A percentile compares a stretch with the other conserved stretches of the same genome.
Evolutionary conservation across 2,329 filamentous ascomycete species (phyloP).

Genomic region (Beauveria caledonica): DNA sequence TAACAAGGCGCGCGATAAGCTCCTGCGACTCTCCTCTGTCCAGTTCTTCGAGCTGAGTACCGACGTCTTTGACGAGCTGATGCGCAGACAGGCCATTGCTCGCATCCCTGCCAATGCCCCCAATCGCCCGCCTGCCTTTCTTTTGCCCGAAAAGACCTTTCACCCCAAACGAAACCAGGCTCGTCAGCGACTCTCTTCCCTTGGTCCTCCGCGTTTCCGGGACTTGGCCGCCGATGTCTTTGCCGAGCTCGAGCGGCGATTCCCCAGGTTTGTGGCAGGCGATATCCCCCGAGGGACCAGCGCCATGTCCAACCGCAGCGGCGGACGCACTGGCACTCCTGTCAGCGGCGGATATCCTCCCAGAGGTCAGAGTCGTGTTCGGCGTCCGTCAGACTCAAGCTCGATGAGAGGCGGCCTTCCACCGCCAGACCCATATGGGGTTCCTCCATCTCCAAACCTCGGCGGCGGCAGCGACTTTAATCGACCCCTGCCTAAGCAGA

Average conservation of each 20-base stretch:
- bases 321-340: constrained; percentile 54
- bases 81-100: constrained; percentile 69
- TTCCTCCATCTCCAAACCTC: constrained; percentile 52
- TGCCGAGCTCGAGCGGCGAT: constrained; percentile 84
- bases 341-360: constrained; percentile 48
- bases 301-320: constrained; percentile 52
- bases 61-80: constrained; percentile 91
- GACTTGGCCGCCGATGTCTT: constrained; percentile 95
- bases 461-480: constrained; percentile 59
- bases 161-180: constrained; percentile 97
- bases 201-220: constrained; percentile 78
- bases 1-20: constrained; percentile 89
- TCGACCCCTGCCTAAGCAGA: constrained; percentile 76
- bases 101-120: constrained; percentile 45
- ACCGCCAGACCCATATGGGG: constrained; percentile 37
- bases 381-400: constrained; percentile 54
- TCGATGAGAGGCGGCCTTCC: constrained; percentile 43
- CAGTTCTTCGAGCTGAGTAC: constrained; percentile 98
- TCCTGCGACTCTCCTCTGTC: constrained; percentile 77
- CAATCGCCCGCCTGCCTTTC: constrained; percentile 56
- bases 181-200: constrained; percentile 85
- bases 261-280: constrained; percentile 66
- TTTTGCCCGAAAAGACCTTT: constrained; percentile 80
- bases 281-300: constrained; percentile 64
- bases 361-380: constrained; percentile 43